Base-by-base conservation (phyloP, 1,284 basidiomycete species). In the Phellopilus nigrolimitatus region DNA sequence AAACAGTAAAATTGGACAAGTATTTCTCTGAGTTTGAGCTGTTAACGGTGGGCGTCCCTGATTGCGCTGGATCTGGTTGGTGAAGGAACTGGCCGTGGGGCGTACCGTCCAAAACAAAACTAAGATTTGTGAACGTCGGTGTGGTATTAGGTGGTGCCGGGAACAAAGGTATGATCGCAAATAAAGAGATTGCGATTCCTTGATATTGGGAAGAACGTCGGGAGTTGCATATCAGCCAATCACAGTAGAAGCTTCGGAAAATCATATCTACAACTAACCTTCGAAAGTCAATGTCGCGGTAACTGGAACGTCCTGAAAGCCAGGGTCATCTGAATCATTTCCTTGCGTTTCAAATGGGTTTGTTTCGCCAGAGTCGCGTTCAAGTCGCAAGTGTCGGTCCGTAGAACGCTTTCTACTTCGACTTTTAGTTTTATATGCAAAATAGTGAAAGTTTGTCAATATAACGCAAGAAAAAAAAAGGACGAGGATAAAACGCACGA, bases 231-330 rank as follows among this genome's bases (percentile, higher is more conserved):
- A 22, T 50, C 41, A 25, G 10, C 36, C 36, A 39, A 49, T 42
- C 19, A 19, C 38, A 12, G 41, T 43, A 36, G 5, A 25, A 36
- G 5, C 21, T 7, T 25, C 34, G n/a, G 13, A 49, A 49, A 15
- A 19, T 9, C 25, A 21, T 12, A 3, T 2, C 22, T 40, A 31
- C 34, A 27, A 36, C 67, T 53, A 57, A 76, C 77, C 78, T 37
- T 68, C 75, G 56, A 79, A 79, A 50, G 72, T 72, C 58, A 76
- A 70, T 45, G 70, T 64, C 3, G 70, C 65, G 2, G 67, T 70
- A n/a, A 78, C 71, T 15, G 67, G 62, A 10, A 54, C 47, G 57
- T 71, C 72, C 22, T 62, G 61, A 52, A 70, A 68, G 6, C 64
- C 66, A 3, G 61, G 40, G 54, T 73, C 71, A 54, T 73, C 71